A percentile compares a stretch with the other conserved stretches of the same genome.
Evolutionary conservation across 768 basidiomycete genomes (phyloP).

Genomic region (Galerina sulciceps): DNA sequence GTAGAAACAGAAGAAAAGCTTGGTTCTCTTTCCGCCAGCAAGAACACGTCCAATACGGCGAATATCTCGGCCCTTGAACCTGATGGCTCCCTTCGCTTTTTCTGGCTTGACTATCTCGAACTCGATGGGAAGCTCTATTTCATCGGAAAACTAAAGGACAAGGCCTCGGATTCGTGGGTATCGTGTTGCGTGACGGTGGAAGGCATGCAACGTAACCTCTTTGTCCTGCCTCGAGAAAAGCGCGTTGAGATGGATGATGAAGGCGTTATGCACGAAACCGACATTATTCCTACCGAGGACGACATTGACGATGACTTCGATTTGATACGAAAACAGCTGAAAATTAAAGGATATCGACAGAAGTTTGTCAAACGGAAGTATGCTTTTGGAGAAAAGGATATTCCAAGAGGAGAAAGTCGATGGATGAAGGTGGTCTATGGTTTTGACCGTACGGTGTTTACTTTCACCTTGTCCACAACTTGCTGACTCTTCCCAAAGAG

Average conservation of each 20-base stretch:
- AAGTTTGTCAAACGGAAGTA: conserved; percentile 91
- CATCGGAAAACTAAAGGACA: conserved; percentile 90
- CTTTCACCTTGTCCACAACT: background rate
- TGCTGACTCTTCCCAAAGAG: conserved; percentile 44
- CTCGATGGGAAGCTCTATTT: conserved; percentile 84
- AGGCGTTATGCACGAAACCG: conserved; percentile 70
- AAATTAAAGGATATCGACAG: conserved; percentile 76
- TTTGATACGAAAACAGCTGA: conserved; percentile 67
- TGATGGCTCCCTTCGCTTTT: conserved; percentile 88
- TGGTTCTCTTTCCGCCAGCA: conserved; percentile 46
- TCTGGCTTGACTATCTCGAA: conserved; percentile 96
- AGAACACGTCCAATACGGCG: conserved; percentile 35
- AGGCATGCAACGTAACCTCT: conserved; percentile 88
- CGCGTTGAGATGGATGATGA: conserved; percentile 61
- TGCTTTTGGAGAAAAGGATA: conserved; percentile 85
- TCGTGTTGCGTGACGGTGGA: conserved; percentile 89
- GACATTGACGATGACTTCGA: conserved; percentile 90
- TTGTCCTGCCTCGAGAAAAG: conserved; percentile 78
- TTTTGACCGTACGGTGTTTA: conserved; percentile 66
- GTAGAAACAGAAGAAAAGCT: conserved; percentile 65
- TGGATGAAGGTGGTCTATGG: conserved; percentile 96
- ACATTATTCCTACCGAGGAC: conserved; percentile 66
- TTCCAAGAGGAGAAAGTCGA: conserved; percentile 77
- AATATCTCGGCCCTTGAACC: conserved; percentile 70
- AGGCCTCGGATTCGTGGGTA: conserved; percentile 66